Evolutionary conservation across 257 asterid species (phyloP), one percentile per base, ranked within the genome.

Genomic region (Primulina huaijiensis): DNA sequence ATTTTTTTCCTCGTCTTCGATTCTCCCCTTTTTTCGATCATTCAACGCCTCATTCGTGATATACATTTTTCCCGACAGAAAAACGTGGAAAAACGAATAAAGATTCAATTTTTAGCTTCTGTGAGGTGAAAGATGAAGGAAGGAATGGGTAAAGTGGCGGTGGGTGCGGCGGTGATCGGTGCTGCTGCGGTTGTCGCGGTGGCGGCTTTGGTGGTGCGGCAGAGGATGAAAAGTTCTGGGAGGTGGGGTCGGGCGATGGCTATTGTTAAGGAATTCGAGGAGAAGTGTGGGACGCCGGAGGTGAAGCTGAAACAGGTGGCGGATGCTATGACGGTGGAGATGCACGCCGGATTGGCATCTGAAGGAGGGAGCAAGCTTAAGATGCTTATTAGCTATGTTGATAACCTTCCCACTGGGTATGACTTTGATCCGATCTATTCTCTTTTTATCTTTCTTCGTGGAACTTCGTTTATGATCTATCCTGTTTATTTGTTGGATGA

Each of bases 301-400:
- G 66, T 62, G 23, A 88, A 81, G 70, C 81, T 90, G 79, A 82
- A 63, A 65, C 95, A 86, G 76, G 71, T 90, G 55, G 92, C 92
- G 11, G 95, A 88, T 46, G 95, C 97, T 12, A 86, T 90, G 94
- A 84, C 81, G 50, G 96, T 88, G 34, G 97, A 90, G 77, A 88
- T 90, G 95, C 97, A 88, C 72, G 95, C 97, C 52, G 97, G 97
- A 0, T 80, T 90, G 71, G 89, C 87, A 5, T 88, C 96, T 34
- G 97, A 86, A 59, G 97, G 97, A 5, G 96, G 92, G 31, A 90
- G 97, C 79, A 88, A 90, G 70, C 90, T 90, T 53, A 90, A 90
- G 81, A 90, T 90, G 97, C 92, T 90, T 63, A 86, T 90, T 67
- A 88, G 96, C 83, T 85, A 55, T 67, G 94, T 90, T 5, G 94